These are phyloP conservation scores for Fusarium chlamydosporum DNA, from an alignment of 2,329 filamentous ascomycete species.

Conservation along the genomic window DNA sequence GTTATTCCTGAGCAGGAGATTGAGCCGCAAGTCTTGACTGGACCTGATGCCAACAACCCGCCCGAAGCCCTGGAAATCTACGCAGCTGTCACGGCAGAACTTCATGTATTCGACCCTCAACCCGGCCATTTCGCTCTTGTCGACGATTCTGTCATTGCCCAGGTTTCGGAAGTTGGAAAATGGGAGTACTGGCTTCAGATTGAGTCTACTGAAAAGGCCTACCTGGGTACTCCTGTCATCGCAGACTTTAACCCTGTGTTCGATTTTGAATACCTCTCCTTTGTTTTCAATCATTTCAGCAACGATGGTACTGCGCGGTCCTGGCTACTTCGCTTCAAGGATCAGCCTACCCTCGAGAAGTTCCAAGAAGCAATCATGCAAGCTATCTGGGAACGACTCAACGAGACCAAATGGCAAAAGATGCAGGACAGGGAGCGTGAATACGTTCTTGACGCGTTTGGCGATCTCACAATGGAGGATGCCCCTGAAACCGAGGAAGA, in stretches of 20 bases:
- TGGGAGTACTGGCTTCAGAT: conserved; percentile 99
- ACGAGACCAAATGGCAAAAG: conserved; percentile 94
- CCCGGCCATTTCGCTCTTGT: conserved; percentile 88
- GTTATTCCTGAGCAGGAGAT: conserved; percentile 53
- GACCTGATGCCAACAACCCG: conserved; percentile 55
- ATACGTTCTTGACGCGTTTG: conserved; percentile 95
- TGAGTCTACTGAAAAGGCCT: conserved; percentile 79
- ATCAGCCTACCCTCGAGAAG: conserved; percentile 81
- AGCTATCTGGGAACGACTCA: conserved; percentile 95
- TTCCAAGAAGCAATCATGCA: conserved; percentile 97
- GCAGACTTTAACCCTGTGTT: conserved; percentile 98
- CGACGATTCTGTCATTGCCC: conserved; percentile 80
- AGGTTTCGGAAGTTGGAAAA: conserved; percentile 86
- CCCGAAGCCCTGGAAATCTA: conserved; percentile 82
- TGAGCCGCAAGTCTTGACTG: conserved; percentile 48
- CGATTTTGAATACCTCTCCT: conserved; percentile 98
- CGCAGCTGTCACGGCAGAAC: conserved; percentile 81
- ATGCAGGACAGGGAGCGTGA: conserved; percentile 92
- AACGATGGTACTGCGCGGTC: conserved; percentile 92
- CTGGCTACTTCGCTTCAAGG: conserved; percentile 93
- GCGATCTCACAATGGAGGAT: conserved; percentile 94
- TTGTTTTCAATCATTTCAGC: conserved; percentile 98
- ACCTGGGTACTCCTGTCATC: conserved; percentile 87
- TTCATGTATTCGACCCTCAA: conserved; percentile 93
- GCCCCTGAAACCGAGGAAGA: conserved; percentile 62